Evolutionary conservation across 2,329 filamentous ascomycete genomes (phyloP).

Genomic region (Pestalotiopsis sp.): DNA sequence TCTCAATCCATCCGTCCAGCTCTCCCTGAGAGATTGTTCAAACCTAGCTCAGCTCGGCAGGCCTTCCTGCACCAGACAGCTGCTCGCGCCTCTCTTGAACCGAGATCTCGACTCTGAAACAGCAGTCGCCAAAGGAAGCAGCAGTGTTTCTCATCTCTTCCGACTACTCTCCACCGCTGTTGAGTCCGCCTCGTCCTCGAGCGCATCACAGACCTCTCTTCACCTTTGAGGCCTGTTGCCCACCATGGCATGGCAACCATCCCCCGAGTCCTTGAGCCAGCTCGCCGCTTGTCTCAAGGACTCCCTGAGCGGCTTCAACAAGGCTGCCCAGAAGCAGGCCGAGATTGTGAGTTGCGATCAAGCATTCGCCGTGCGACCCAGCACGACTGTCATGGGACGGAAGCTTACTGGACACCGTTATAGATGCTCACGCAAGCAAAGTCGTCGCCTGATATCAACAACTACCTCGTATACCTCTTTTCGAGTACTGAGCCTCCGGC

Average conservation of each 20-base stretch:
- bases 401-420: neutral
- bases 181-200: neutral
- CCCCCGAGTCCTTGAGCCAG: conserved; percentile 85
- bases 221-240: conserved; percentile 18
- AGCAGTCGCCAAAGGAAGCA: neutral
- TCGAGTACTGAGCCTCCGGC: conserved; percentile 68
- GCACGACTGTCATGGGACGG: neutral
- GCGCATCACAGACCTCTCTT: neutral
- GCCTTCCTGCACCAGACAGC: conserved; percentile 15
- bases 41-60: neutral
- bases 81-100: neutral
- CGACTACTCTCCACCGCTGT: neutral
- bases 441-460: conserved; percentile 89
- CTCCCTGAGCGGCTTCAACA: conserved; percentile 84
- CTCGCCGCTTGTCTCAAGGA: conserved; percentile 88
- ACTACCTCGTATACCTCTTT: conserved; percentile 93
- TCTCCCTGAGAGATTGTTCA: neutral
- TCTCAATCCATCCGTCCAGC: neutral
- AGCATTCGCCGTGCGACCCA: neutral
- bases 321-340: conserved; percentile 82
- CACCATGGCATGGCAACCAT: conserved; percentile 89
- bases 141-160: neutral
- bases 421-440: conserved; percentile 95
- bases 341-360: conserved; percentile 68
- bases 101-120: neutral